These are phyloP conservation scores for Pezicula carpinea DNA, from an alignment of 2,329 filamentous ascomycete genomes.

Conservation along the genomic window DNA sequence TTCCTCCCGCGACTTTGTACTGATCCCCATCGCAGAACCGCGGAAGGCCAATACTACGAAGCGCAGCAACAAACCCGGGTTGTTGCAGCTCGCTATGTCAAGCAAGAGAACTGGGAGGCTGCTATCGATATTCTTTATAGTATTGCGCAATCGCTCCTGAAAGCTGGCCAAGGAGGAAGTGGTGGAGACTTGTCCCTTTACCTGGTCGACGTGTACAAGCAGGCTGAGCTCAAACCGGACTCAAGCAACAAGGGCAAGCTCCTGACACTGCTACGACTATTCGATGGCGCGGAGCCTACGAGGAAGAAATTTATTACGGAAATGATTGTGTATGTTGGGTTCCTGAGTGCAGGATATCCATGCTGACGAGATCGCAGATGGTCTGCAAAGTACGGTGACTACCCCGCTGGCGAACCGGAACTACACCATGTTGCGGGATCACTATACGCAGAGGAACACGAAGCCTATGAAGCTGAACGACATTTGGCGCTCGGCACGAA, in stretches of 20 bases:
- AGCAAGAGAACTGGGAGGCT: constrained; percentile 75
- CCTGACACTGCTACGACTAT: constrained; percentile 73
- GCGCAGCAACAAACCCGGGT: constrained; percentile 97
- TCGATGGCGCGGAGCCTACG: constrained; percentile 79
- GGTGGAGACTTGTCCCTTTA: constrained; percentile 87
- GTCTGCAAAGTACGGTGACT: constrained; percentile 81
- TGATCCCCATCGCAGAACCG: constrained; percentile 54
- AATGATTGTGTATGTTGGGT: constrained; percentile 61
- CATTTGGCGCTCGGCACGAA: constrained; percentile 86
- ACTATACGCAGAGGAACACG: constrained; percentile 87
- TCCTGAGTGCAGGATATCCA: constrained; percentile 2
- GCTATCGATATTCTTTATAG: constrained; percentile 83
- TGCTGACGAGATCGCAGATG: constrained; percentile 46
- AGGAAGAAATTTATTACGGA: constrained; percentile 89
- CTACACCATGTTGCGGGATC: constrained; percentile 88
- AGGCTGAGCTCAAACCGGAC: constrained; percentile 76
- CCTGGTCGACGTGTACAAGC: constrained; percentile 85
- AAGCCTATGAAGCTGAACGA: constrained; percentile 87
- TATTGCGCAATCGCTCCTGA: constrained; percentile 80
- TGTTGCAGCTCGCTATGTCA: constrained; percentile 89
- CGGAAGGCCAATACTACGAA: constrained; percentile 93
- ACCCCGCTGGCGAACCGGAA: constrained; percentile 88
- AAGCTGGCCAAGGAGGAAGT: constrained; percentile 88
- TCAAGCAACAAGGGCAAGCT: constrained; percentile 69
- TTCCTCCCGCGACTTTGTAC: constrained; percentile 2